Evolutionary conservation across 2,329 filamentous ascomycete species (phyloP), one percentile per base, ranked within the genome.

Genomic region (Hypoxylon sp.): DNA sequence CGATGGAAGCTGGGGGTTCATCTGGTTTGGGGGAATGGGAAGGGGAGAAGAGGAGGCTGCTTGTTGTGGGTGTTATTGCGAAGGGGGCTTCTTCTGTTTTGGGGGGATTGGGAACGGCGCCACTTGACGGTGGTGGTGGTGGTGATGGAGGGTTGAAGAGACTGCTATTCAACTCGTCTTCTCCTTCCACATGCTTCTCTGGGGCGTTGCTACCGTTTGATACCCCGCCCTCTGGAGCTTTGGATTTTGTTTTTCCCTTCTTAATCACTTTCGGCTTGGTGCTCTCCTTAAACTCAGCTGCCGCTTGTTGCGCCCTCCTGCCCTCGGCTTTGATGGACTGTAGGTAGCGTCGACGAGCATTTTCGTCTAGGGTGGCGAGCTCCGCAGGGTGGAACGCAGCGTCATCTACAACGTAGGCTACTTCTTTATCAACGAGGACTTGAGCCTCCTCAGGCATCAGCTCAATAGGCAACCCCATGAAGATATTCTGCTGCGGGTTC

Each of bases 401-500:
- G 80, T 97, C 94, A 78, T 98, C 93, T 73, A 95, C 89, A 72
- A 97, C 85, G 79, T 91, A 93, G 45, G 90, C 95, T 73, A 89
- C 87, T 65, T 88, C 89, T 73, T 90, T 91, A 72, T 93, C 90
- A 64, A 97, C 89, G 28, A 99, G 86, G 59, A 96, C 82, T 70
- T 90, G 87, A 3, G 91, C 94, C 82, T 99, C 96, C 81, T 98
- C 96, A 1, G 93, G 91, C 83, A 96, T 93, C 48, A 99, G 85
- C 82, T 98, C 92, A 25, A 98, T 82, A 2, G 96, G 96, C 53
- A 98, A 82, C 49, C 94, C 93, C 64, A 95, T 87, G 78, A 98
- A 98, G 63, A 97, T 87, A 81, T 97, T 98, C 81, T 99, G 96
- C 74, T 97, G 95, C 5, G 94, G 94, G 63, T 93, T 91, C 80